A percentile compares a stretch with the other conserved stretches of the same genome.
phyloP scores from a whole-genome alignment of 371 early-diverging fungal species.

The Mucor circinelloides region DNA sequence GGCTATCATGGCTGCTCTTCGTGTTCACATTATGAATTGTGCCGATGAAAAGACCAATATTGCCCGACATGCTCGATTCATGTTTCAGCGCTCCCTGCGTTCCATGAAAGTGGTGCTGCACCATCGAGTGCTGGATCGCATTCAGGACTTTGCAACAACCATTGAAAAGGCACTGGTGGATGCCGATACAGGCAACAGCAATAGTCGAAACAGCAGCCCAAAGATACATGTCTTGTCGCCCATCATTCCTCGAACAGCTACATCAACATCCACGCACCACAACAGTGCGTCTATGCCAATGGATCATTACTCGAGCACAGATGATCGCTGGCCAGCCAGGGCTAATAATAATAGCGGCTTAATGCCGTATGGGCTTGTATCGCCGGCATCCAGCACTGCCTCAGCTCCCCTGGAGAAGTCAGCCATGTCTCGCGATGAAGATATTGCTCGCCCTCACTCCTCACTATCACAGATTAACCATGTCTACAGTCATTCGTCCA shows the following conservation, averaged over 20 bases:
- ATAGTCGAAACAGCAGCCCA: conserved; percentile 12
- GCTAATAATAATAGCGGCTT: neutral
- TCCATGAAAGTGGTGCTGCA: conserved; percentile 18
- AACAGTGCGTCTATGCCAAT: neutral
- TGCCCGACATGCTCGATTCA: conserved; percentile 35
- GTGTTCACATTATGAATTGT: conserved; percentile 24
- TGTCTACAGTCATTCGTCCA: neutral
- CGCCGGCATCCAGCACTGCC: conserved; percentile 15
- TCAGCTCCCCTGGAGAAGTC: conserved; percentile 9
- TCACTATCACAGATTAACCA: neutral
- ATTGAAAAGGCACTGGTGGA: conserved; percentile 19
- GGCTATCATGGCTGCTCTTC: conserved; percentile 19
- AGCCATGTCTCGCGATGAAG: conserved; percentile 14
- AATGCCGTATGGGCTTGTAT: conserved; percentile 6
- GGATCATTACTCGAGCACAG: neutral
- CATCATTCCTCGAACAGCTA: conserved; percentile 14
- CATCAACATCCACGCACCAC: neutral
- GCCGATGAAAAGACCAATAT: conserved; percentile 14
- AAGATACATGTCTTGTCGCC: conserved; percentile 19
- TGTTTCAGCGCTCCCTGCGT: conserved; percentile 42
- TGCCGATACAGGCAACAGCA: conserved; percentile 17
- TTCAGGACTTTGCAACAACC: conserved; percentile 24
- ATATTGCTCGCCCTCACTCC: conserved; percentile 5
- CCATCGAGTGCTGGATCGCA: conserved; percentile 19
- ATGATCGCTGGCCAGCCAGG: conserved; percentile 3